A percentile compares a stretch with the other conserved stretches of the same genome.
Evolutionary conservation across 352 stramenopile species (phyloP).

Genomic region (Globisporangium spinosum): DNA sequence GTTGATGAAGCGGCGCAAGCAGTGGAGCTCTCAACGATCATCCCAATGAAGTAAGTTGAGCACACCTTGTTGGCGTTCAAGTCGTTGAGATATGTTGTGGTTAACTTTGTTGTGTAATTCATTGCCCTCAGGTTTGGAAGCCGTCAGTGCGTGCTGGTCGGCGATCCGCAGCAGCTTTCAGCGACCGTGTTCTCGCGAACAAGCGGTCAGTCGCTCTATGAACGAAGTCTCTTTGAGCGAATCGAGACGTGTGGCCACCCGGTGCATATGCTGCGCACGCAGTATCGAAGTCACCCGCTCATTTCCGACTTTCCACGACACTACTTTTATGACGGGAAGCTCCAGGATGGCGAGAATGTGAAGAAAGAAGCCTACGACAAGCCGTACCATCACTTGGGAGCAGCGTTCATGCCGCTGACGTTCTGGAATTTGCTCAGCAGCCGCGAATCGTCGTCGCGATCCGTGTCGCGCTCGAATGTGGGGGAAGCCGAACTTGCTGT

Average conservation of each 20-base stretch:
- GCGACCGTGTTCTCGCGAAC: slow-evolving; percentile 92
- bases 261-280: slow-evolving; percentile 87
- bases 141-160: slow-evolving; percentile 89
- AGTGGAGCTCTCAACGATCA: slow-evolving; percentile 85
- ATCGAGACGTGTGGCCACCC: slow-evolving; percentile 86
- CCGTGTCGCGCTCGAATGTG: slow-evolving; percentile 77
- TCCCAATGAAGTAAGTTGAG: slow-evolving; percentile 82
- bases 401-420: slow-evolving; percentile 74
- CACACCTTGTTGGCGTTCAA: neutral
- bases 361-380: slow-evolving; percentile 56
- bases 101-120: neutral
- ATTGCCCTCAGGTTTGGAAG: slow-evolving; percentile 66
- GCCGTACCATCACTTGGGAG: slow-evolving; percentile 72
- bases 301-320: slow-evolving; percentile 83
- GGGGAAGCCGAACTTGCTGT: slow-evolving; percentile 82
- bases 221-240: slow-evolving; percentile 91
- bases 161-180: slow-evolving; percentile 91
- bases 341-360: slow-evolving; percentile 84
- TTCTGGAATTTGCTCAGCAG: slow-evolving; percentile 86
- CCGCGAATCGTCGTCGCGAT: slow-evolving; percentile 64
- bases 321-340: slow-evolving; percentile 84
- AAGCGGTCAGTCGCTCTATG: slow-evolving; percentile 81
- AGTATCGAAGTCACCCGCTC: slow-evolving; percentile 82
- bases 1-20: slow-evolving; percentile 87
- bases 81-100: neutral